Percentiles rank a stretch among this genome's conserved stretches.
These are phyloP conservation scores for Massospora cicadina DNA, from an alignment of 371 early-diverging fungal species.

Conservation along the genomic window DNA sequence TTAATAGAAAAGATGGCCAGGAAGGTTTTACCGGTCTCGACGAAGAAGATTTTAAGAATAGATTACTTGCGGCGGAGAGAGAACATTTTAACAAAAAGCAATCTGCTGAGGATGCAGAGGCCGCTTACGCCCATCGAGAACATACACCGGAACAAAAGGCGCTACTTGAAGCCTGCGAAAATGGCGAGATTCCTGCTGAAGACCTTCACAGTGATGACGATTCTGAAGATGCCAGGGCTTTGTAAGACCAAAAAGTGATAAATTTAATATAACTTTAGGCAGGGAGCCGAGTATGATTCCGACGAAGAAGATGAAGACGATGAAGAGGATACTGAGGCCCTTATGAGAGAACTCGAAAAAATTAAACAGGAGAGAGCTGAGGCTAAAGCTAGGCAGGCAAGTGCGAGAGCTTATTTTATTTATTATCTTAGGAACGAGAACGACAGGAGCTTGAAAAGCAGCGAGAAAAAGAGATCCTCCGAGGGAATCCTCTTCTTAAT, in stretches of 20 bases:
- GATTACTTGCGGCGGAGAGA: conserved; percentile 31
- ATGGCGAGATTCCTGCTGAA: conserved; percentile 19
- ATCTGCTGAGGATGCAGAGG: conserved; percentile 10
- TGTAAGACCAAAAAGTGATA: conserved; percentile 19
- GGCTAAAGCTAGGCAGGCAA: conserved; percentile 66
- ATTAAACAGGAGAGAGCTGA: conserved; percentile 86
- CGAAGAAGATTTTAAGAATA: conserved; percentile 15
- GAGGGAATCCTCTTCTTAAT: conserved; percentile 71
- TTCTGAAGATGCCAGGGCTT: conserved; percentile 36
- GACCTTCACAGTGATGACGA: conserved; percentile 35
- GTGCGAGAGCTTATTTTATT: conserved; percentile 6
- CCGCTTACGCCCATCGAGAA: conserved; percentile 17
- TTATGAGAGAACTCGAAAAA: conserved; percentile 82
- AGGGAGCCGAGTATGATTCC: conserved; percentile 1
- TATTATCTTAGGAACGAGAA: conserved; percentile 30
- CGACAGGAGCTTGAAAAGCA: conserved; percentile 28
- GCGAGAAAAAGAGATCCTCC: conserved; percentile 35
- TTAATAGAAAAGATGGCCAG: conserved; percentile 17
- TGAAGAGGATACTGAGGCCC: conserved; percentile 84
- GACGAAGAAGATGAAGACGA: conserved; percentile 46
- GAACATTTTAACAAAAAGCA: conserved; percentile 13
- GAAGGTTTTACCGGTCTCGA: conserved; percentile 20
- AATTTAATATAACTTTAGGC: conserved; percentile 3
- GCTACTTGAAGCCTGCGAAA: conserved; percentile 22
- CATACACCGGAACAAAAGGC: conserved; percentile 15